Base-by-base conservation (phyloP, 2,329 filamentous ascomycete genomes). In the Cryphonectria naterciae region DNA sequence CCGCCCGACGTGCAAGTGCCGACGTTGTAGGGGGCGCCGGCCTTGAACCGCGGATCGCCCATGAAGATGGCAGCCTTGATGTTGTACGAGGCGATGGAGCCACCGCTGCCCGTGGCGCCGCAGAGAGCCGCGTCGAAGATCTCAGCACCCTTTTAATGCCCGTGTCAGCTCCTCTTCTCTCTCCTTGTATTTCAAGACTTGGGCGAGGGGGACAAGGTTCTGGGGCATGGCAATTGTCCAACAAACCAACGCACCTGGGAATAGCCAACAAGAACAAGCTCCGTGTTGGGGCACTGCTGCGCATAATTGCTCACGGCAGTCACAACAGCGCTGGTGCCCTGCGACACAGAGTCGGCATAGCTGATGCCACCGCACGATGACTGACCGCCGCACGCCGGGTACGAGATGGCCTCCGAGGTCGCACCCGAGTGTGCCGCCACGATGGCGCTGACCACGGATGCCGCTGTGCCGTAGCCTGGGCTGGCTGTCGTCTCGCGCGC, bases 41-140 rank as follows among this genome's bases (percentile, higher is more conserved):
- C 76, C 35, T 83, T 80, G 76, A 87, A 85, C 75, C 88, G 83
- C 25, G 89, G 89, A 75, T 89, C 85, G 10, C 88, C 88, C 87
- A 89, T 88, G 78, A 89, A 86, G 76, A 91, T 89, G 28, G 85
- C 86, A 0, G 85, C 88, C 79, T 89, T 89, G 76, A 90, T 85
- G 77, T 85, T 84, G 60, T 79, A 80, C 19, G 88, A 79, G 10
- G 87, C 87, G 7, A 81, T 81, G 5, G 83, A 81, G 22, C 81
- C 79, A 56, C 86, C 78, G 52, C 80, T 80, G 6, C 83, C 78
- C 0, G 83, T 80, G 17, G 86, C 85, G 69, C 79, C 83, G 32
- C 79, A 76, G 58, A 85, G 80, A 61, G 84, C 83, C 62, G 83
- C 79, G 70, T 83, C 85, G 5, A 79, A 77, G 70, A 86, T 85